Evolutionary conservation across 148 eudicot genomes (phyloP).

Genomic region (Amaranthus hypochondriacus): DNA sequence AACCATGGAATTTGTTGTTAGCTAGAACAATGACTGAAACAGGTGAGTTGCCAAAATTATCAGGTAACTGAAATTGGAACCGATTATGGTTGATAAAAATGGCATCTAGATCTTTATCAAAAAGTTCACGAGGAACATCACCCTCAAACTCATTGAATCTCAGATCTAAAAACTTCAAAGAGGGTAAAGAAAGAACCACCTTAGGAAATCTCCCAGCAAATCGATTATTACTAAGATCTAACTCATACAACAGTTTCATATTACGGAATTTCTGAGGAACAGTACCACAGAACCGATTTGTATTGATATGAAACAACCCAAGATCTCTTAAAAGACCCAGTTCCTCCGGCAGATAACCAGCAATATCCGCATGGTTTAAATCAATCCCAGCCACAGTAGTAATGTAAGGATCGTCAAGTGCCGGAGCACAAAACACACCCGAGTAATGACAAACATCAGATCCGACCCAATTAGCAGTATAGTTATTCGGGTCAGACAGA

Average conservation of each 20-base stretch:
- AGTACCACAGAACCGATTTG: constrained; percentile 79
- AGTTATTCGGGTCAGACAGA: constrained; percentile 66
- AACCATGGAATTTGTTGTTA: constrained; percentile 68
- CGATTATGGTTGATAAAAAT: constrained; percentile 77
- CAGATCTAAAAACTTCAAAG: constrained; percentile 58
- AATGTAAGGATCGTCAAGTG: constrained; percentile 32
- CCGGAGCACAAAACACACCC: constrained; percentile 74
- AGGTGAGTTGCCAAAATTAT: constrained; percentile 86
- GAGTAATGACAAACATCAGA: constrained; percentile 59
- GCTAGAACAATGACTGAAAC: constrained; percentile 84
- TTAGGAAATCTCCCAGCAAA: constrained; percentile 74
- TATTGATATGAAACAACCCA: constrained; percentile 67
- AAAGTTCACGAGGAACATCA: constrained; percentile 47
- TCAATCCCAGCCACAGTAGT: constrained; percentile 72
- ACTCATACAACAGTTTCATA: constrained; percentile 46
- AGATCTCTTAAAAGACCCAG: constrained; percentile 66
- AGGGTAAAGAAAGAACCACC: constrained; percentile 52
- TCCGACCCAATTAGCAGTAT: constrained; percentile 71
- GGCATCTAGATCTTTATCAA: constrained; percentile 70
- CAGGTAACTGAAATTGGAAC: constrained; percentile 62
- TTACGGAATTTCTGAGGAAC: constrained; percentile 55
- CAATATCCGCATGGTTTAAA: constrained; percentile 81
- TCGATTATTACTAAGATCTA: constrained; percentile 84
- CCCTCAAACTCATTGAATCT: constrained; percentile 92
- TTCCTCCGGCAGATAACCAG: constrained; percentile 81